Evolutionary conservation across 2,329 filamentous ascomycete genomes (phyloP), one percentile per base, ranked within the genome.

Genomic region (Colletotrichum sp.): DNA sequence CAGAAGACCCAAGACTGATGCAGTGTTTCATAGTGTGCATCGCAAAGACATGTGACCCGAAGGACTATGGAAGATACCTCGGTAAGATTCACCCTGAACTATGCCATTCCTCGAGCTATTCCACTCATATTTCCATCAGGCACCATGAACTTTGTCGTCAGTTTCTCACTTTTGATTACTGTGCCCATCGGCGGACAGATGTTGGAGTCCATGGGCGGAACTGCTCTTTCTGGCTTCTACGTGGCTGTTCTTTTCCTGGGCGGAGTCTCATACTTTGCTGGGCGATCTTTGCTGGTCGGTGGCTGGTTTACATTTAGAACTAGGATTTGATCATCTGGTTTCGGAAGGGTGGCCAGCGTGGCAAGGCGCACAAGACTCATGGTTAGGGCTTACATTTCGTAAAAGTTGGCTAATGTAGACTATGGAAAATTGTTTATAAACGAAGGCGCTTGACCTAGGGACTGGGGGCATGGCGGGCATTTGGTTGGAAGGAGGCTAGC

Each of bases 61-160:
- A 88, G 70, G 85, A 89, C 21, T 89, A 88, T 72, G 87, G 87
- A 4, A 80, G 86, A 44, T 89, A 86, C 36, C 87, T 81, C 15
- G 82, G 81, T 79, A 67, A 59, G 77, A 8, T 15, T 69, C 2
- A 0, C 4, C 5, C 6, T 24, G 2, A 5, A n/a, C 6, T 6
- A 13, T 30, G 4, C 2, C 13, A 2, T 10, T 26, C 16, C 32
- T 62, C 1, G 28, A 36, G n/a, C 18, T 15, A 26, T 26, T 55
- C 24, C 32, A 2, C 69, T 63, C 2, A 73, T 28, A 7, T 2
- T 7, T 1, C 3, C 1, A 12, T 5, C 7, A 81, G 87, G 88
- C 1, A 89, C 88, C 0, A 83, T 87, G 72, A 89, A 88, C 76
- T 86, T 84, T 28, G 81, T 89, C 12, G 86, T 86, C 9, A 84